Conservation (phyloP, 164 flowering plant genomes). For the Dillenia turbinata region DNA sequence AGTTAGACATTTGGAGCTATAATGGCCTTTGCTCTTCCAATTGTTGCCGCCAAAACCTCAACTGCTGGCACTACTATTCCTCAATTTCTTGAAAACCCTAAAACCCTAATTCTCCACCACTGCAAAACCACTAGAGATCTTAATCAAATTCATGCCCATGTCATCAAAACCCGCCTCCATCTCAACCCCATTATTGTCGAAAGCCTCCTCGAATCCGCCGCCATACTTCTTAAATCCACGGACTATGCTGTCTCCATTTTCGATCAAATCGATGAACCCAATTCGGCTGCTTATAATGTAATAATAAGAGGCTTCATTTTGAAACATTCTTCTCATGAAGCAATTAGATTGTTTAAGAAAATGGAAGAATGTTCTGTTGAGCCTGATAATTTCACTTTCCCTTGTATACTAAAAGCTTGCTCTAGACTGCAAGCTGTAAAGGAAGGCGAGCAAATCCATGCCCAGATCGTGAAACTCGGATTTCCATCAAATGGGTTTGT, state of each 20-base stretch:
- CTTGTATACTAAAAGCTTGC: conserved; percentile 42
- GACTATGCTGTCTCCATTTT: conserved; percentile 41
- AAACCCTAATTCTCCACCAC: conserved; percentile 29
- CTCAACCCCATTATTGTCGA: conserved; percentile 26
- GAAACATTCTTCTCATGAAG: conserved; percentile 24
- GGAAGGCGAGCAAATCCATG: conserved; percentile 45
- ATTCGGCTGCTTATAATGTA: conserved; percentile 34
- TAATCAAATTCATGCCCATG: conserved; percentile 39
- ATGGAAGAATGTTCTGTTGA: conserved; percentile 26
- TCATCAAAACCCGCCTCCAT: conserved; percentile 38
- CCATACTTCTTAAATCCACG: conserved; percentile 29
- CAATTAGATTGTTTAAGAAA: conserved; percentile 27
- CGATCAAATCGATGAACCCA: conserved; percentile 23
- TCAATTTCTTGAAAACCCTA: conserved; percentile 33
- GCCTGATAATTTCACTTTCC: conserved; percentile 37
- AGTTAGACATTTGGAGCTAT: neutral
- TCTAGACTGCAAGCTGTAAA: conserved; percentile 25
- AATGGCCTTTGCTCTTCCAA: conserved; percentile 10
- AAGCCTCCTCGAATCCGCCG: conserved; percentile 44
- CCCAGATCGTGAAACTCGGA: conserved; percentile 28
- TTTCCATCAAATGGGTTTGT: conserved; percentile 24
- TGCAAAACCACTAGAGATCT: conserved; percentile 43
- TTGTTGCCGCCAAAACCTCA: conserved; percentile 21
- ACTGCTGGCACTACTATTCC: conserved; percentile 14
- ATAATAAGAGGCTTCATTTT: conserved; percentile 36